Evolutionary conservation across 2,329 filamentous ascomycete genomes (phyloP).

Genomic region (Xylaria sp.): DNA sequence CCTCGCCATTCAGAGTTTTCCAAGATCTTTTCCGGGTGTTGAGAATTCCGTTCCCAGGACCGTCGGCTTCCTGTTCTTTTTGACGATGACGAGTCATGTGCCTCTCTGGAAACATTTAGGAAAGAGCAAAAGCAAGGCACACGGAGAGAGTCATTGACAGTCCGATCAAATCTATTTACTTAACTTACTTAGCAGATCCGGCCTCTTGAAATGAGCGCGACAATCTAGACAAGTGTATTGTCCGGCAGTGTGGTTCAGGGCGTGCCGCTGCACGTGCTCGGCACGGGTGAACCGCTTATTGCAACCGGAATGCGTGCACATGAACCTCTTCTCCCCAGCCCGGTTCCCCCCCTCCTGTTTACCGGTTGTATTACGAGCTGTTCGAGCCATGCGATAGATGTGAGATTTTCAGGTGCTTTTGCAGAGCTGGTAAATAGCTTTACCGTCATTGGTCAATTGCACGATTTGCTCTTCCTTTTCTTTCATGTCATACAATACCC

Average conservation of each 20-base stretch:
- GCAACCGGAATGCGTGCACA: conserved; percentile 60
- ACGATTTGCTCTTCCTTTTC: neutral
- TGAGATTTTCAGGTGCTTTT: neutral
- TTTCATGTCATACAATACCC: neutral
- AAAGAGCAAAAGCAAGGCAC: neutral
- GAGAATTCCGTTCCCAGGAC: conserved; percentile 60
- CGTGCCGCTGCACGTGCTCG: conserved; percentile 68
- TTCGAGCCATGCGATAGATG: conserved; percentile 17
- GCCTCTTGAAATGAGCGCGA: conserved; percentile 69
- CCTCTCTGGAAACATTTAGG: conserved; percentile 56
- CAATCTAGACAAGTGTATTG: conserved; percentile 69
- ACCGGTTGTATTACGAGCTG: conserved; percentile 12
- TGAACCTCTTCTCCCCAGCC: conserved; percentile 33
- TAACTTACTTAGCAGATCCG: conserved; percentile 65
- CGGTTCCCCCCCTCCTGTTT: neutral
- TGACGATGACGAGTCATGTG: conserved; percentile 66
- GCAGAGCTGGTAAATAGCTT: neutral
- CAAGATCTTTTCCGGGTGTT: conserved; percentile 67
- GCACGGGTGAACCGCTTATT: conserved; percentile 65
- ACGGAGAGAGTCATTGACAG: neutral
- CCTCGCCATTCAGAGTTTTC: conserved; percentile 64
- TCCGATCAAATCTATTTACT: neutral
- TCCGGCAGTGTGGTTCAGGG: conserved; percentile 65
- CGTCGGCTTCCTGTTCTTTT: conserved; percentile 66
- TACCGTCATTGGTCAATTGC: neutral